phyloP scores from a whole-genome alignment of 345 rosid genomes.

The Melaleuca quinquenervia region DNA sequence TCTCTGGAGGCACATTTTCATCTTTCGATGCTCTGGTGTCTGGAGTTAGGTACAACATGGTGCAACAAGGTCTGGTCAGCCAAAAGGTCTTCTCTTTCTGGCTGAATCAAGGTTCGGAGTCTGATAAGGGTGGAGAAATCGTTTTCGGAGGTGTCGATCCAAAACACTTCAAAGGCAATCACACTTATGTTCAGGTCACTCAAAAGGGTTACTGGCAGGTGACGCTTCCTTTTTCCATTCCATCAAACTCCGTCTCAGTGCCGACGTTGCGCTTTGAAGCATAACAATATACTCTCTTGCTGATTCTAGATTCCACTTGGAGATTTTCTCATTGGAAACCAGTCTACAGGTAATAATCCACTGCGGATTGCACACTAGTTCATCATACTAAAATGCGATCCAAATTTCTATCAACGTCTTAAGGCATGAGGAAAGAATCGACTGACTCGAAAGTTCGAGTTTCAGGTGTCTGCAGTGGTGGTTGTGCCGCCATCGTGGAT shows the following conservation, averaged over 20 bases:
- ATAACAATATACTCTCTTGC: background rate
- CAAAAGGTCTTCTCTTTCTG: constrained; percentile 44
- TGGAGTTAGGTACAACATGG: constrained; percentile 40
- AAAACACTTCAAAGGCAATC: constrained; percentile 42
- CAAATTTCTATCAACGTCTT: background rate
- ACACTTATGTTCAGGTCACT: constrained; percentile 32
- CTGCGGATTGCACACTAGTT: background rate
- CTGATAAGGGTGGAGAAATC: constrained; percentile 29
- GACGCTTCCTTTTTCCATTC: background rate
- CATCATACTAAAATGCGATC: background rate
- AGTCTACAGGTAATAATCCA: constrained; percentile 39
- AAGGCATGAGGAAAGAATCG: background rate
- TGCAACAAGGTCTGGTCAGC: constrained; percentile 31
- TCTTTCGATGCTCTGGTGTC: background rate
- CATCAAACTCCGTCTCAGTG: background rate
- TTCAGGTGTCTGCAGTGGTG: constrained; percentile 39
- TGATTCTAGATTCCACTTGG: constrained; percentile 49
- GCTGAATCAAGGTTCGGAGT: constrained; percentile 29
- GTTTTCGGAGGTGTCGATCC: constrained; percentile 50
- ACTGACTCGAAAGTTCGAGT: background rate
- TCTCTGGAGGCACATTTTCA: background rate
- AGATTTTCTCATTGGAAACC: constrained; percentile 41
- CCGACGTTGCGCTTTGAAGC: background rate
- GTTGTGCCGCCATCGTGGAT: constrained; percentile 69
- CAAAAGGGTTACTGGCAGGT: constrained; percentile 52